Base-by-base conservation (phyloP, 129 eudicot genomes). In the Flaveria ramosissima region DNA sequence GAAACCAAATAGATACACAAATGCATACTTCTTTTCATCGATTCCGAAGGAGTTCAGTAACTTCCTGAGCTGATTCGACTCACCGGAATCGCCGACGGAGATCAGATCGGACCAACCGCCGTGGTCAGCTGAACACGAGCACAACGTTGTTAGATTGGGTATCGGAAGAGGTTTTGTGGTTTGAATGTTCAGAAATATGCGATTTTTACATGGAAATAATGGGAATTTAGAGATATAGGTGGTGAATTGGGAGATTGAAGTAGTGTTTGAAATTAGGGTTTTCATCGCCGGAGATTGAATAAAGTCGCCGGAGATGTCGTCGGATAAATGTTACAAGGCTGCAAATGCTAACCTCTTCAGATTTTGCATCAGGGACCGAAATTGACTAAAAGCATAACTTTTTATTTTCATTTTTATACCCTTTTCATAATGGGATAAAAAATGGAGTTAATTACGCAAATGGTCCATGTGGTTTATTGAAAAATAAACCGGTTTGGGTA, bases 1-100 rank as follows among this genome's bases (percentile, higher is more conserved):
- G 77, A 94, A 91, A 12, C 97, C 99, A 56, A 94, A 84, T 0
- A 91, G 79, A 78, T 92, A 91, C 53, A 89, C 96, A 88, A 87
- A 84, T 42, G 84, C 74, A 57, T 89, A 91, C 50, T 78, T 89
- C 78, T 81, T 87, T 55, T 94, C 97, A 80, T 81, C 80, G 43
- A 94, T 80, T 47, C 97, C 99, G 27, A 91, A 76, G n/a, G 88
- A 88, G 56, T 16, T 83, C 55, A 94, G 77, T 64, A 88, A 61
- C 73, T 70, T 85, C 5, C 39, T 73, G 39, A 93, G 76, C 75
- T 81, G 92, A 81, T 81, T 85, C 27, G 89, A 86, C 87, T 90
- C 96, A 84, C 88, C 84, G n/a, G 94, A 77, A 59, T 82, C 84
- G 41, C 47, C 80, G 26, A 23, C 52, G 72, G 78, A 77, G 23